Base-by-base conservation (phyloP, 164 flowering plant genomes). In the Akebia trifoliata region DNA sequence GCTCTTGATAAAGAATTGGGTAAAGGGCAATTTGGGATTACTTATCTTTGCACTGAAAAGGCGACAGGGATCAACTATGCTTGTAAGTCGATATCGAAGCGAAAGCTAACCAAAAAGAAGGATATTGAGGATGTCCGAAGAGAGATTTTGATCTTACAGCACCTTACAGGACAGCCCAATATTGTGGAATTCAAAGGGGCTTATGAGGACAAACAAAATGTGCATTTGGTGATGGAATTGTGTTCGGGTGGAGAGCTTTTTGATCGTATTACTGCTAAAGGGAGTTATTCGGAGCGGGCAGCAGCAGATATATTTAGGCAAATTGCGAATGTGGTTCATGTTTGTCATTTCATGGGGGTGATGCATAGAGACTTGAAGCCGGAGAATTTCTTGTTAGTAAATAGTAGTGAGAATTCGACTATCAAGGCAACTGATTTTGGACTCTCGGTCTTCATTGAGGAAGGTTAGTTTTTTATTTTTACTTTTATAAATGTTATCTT, bases 311-410 rank as follows among this genome's bases (percentile, higher is more conserved):
- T 86, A 29, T 63, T 67, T 48, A 63, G 92, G 54, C 89, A 86
- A 70, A 71, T 91, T 62, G 85, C 87, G 62, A 88, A 81, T 66
- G 95, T 91, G 62, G 94, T 91, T 45, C 86, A 91, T 72, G 89
- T 63, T 2, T 91, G 96, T 55, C 97, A 90, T 61, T 86, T 85
- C 60, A 90, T 90, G 97, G 97, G 97, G 10, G 97, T 90, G 22
- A 78, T 90, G 70, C 97, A 87, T 52, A 78, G 97, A 44, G 95
- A 87, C 59, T 75, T 90, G 72, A 90, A 90, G 81, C 97, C 97
- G 4, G 97, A 90, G 73, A 90, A 90, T 66, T 87, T 90, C 79
- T 69, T 90, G 86, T 24, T 87, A 50, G 76, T 55, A 6, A 81
- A 73, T 31, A 57, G 47, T 26, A 82, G 74, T 0, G 88, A 84